Base-by-base conservation (phyloP, 139 green algal genomes). In the Zygnema circumcarinatum region DNA sequence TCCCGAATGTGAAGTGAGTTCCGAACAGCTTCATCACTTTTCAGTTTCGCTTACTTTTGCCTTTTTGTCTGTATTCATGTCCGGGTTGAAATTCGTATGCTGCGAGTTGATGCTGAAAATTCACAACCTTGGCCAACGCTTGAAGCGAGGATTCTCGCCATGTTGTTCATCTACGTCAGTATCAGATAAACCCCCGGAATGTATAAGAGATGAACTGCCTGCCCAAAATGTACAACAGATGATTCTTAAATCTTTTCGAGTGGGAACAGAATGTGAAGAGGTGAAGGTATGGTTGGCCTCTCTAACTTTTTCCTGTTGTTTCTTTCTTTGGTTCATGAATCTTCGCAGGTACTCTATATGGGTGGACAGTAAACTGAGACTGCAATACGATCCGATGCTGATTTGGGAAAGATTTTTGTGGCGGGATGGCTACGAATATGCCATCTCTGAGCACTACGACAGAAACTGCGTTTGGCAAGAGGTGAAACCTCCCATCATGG, bases 361-460 rank as follows among this genome's bases (percentile, higher is more conserved):
- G 86, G 39, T 90, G 1, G 86, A 90, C 47, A 84, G 67, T 81
- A 90, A 90, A 74, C 86, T 90, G 68, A 68, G 40, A 16, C 81
- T 90, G 31, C n/a, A 52, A 35, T n/a, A 16, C 36, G 86, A 90
- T 41, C 86, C 86, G 20, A 33, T 89, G 2, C 16, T 52, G 38
- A 40, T 90, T n/a, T 56, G 86, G 68, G 80, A 90, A 33, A 53
- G 62, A 41, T 89, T 88, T 69, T 42, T 90, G 41, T 90, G 81
- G 81, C 67, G 86, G 25, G 68, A 81, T 41, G 56, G 56, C 29
- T 29, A 73, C 38, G 85, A 90, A 67, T 90, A 67, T 73, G 86
- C 86, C 29, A 89, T 90, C 39, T 83, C 80, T 32, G 42, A 90
- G 20, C 86, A 90, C 47, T 89, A 89, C 69, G 86, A 83, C 40